Conservation (phyloP, 1,284 basidiomycete genomes). For the Somion occarium region DNA sequence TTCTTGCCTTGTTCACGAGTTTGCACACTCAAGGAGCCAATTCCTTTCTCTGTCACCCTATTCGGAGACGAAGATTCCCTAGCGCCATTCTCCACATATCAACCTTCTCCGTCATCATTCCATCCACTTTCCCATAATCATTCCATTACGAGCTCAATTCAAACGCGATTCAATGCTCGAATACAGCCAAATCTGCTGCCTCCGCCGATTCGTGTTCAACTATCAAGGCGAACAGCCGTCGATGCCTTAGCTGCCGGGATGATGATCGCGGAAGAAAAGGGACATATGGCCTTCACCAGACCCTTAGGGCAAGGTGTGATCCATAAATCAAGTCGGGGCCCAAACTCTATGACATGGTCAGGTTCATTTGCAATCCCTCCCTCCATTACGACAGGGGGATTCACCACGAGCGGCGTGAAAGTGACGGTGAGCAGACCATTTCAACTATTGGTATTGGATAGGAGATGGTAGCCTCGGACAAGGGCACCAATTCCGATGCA, state of each 20-base stretch:
- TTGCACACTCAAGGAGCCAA: constrained; percentile 23
- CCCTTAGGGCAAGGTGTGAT: constrained; percentile 22
- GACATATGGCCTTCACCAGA: constrained; percentile 17
- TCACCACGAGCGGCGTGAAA: constrained; percentile 21
- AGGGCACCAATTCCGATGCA: too few species aligned
- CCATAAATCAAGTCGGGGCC: constrained; percentile 17
- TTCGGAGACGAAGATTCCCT: constrained; percentile 23
- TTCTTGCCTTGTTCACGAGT: constrained; percentile 25
- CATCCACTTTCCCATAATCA: constrained; percentile 19
- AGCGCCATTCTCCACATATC: constrained; percentile 22
- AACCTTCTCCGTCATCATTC: constrained; percentile 23
- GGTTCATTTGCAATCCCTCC: constrained; percentile 22
- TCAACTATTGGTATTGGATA: too few species aligned
- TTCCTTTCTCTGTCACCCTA: constrained; percentile 26
- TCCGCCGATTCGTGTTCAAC: constrained; percentile 18
- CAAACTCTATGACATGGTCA: constrained; percentile 24
- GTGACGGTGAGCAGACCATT: constrained; percentile 20
- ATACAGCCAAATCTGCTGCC: background rate
- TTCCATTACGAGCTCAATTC: constrained; percentile 14
- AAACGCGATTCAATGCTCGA: constrained; percentile 12
- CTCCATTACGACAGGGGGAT: constrained; percentile 18
- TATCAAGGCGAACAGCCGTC: constrained; percentile 21
- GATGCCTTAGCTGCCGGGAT: constrained; percentile 16
- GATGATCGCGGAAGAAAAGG: constrained; percentile 9
- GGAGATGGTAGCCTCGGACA: too few species aligned